Conservation (phyloP, 2,329 filamentous ascomycete genomes). For the Cladosporium sp. region DNA sequence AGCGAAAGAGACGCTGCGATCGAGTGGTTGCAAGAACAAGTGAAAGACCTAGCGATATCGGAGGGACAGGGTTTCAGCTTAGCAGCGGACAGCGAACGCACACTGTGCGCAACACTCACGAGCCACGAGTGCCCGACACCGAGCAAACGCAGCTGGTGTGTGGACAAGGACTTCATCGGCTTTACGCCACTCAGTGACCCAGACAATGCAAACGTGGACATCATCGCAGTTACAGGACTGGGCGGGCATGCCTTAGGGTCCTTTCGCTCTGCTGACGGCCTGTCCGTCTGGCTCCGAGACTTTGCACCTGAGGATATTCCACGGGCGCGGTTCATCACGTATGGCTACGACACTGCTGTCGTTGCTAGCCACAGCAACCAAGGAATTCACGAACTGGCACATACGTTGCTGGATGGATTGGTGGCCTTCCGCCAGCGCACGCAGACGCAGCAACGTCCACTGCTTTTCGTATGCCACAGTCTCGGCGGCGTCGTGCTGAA, state of each 20-base stretch:
- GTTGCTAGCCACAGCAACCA: background rate
- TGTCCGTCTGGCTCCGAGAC: constrained; percentile 7
- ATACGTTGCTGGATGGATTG: background rate
- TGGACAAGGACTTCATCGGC: background rate
- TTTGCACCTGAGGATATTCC: constrained; percentile 1
- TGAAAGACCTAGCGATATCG: background rate
- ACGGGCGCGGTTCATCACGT: constrained; percentile 7
- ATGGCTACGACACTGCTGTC: constrained; percentile 8
- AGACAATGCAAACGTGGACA: constrained; percentile 10
- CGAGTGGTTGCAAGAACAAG: constrained; percentile 1
- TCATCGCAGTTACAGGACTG: constrained; percentile 17
- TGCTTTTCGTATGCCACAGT: constrained; percentile 4
- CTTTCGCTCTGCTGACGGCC: constrained; percentile 4
- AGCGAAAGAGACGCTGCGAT: background rate
- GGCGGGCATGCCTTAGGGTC: constrained; percentile 18
- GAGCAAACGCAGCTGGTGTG: background rate
- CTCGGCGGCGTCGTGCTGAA: constrained; percentile 1
- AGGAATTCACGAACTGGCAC: background rate
- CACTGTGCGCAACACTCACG: constrained; percentile 8
- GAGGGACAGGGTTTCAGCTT: constrained; percentile 8
- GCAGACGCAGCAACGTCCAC: constrained; percentile 1
- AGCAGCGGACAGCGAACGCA: constrained; percentile 5
- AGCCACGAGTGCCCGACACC: background rate
- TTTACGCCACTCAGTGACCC: constrained; percentile 18
- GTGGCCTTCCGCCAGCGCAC: background rate